Conservation (phyloP, 495 filamentous ascomycete species). For the Elaphomyces granulatus region DNA sequence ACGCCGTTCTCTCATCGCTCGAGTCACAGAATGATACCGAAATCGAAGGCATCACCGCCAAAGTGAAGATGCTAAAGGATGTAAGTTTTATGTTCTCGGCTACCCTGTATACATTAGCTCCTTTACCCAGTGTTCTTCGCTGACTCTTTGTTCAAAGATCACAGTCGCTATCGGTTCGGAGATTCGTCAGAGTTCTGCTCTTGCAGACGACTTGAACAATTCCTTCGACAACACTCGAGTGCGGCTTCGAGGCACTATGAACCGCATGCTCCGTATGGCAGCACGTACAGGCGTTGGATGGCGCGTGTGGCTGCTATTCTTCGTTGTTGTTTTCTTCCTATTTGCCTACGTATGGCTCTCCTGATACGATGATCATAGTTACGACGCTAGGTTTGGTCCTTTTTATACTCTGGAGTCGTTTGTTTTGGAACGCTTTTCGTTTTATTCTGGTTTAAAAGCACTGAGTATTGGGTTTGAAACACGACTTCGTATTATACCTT, state of each 20-base stretch:
- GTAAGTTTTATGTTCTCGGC: constrained; percentile 34
- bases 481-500: no score
- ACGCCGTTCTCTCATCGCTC: constrained; percentile 81
- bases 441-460: no score
- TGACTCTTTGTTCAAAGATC: constrained; percentile 38
- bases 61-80: constrained; percentile 85
- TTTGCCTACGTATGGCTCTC: constrained; percentile 89
- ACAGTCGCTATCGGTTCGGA: constrained; percentile 88
- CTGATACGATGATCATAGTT: no score
- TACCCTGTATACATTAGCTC: constrained; percentile 3
- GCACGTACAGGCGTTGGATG: constrained; percentile 85
- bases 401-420: no score
- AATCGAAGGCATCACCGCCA: constrained; percentile 77
- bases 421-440: no score
- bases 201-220: constrained; percentile 56
- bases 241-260: constrained; percentile 82
- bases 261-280: constrained; percentile 91
- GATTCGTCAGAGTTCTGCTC: constrained; percentile 70
- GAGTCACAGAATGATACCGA: constrained; percentile 92
- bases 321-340: constrained; percentile 58
- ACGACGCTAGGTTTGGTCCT: no score
- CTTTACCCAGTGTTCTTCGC: background rate
- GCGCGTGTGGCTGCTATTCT: constrained; percentile 85
- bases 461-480: no score
- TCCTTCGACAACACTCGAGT: constrained; percentile 74